Base-by-base conservation (phyloP, 2,329 filamentous ascomycete species). In the Fusarium nanum region DNA sequence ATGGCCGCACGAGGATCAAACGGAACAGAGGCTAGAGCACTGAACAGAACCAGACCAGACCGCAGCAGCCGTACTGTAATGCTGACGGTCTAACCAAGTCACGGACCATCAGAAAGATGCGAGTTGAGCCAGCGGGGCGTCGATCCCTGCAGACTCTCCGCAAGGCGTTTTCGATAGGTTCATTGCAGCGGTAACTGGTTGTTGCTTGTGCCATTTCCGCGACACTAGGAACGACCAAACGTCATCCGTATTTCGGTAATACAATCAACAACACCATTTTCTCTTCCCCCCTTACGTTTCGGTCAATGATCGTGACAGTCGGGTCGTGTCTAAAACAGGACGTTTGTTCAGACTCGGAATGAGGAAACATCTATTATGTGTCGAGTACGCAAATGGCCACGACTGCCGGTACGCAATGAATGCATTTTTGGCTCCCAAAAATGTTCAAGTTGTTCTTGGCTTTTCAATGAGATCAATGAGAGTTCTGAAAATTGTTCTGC, bases 101-200 rank as follows among this genome's bases (percentile, higher is more conserved):
- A 71, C 65, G 54, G 69, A 64, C 69, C 62, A 68, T 48, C 47
- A 53, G 13, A 46, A 54, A 48, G 60, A 46, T 56, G 49, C 45
- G 59, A 47, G 44, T 50, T 56, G 32, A 23, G 40, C 40, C 16
- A 22, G 47, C 46, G 54, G 46, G 60, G 57, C 53, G 68, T 63
- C 65, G 65, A 76, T 75, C 74, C 73, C 68, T 75, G 70, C 60
- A 60, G 49, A 60, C 55, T 70, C 57, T 68, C 62, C 57, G 69
- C 73, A 72, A 77, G 77, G 77, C 77, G 61, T 76, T 76, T 65
- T 75, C 72, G 55, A 77, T 77, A 76, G 77, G 77, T 74, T 77
- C 64, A 76, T 71, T 73, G 64, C 58, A 58, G 59, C 42, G 73
- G 64, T 60, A 44, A 44, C 22, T 71, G 71, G 64, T 49, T 69